Base-by-base conservation (phyloP, 257 asterid genomes). In the Echium plantagineum region DNA sequence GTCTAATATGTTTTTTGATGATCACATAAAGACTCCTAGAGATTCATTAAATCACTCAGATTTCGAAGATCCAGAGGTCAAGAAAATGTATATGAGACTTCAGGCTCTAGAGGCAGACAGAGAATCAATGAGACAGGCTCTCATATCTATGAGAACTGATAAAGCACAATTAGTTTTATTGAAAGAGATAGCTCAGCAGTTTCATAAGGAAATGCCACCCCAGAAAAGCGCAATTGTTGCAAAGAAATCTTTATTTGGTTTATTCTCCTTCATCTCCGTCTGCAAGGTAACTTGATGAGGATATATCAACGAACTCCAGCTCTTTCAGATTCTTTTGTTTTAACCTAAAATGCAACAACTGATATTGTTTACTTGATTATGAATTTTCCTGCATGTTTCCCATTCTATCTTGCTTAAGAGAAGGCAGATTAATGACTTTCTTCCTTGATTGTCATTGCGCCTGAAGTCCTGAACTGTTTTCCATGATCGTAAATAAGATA, bases 91-190 rank as follows among this genome's bases (percentile, higher is more conserved):
- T 71, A 82, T 74, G 21, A 83, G 95, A 80, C 87, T 88, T 75
- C 98, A 85, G 52, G 87, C 95, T 54, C 94, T 91, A 63, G 98
- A 91, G 81, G 98, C 96, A 71, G 98, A 91, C 72, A 81, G 94
- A 73, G 96, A 91, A 79, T 83, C 93, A 16, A 85, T 91, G 98
- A 82, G 94, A 80, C 96, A 82, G 71, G 85, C 95, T 66, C 77
- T 91, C 55, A 69, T 88, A 63, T 82, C 96, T 52, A 76, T 85
- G 71, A 84, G 93, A 63, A 91, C 94, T 57, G 95, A 91, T 66
- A 91, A 84, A 74, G 96, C 95, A 62, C 98, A 91, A 53, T 68
- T 88, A 66, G 77, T 80, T 20, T 64, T 91, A 79, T 71, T 88
- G 82, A 88, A 83, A 78, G 96, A 91, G 85, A 91, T 91, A 53